Evolutionary conservation across 768 basidiomycete species (phyloP).

Genomic region (Leccinum incarnatum): DNA sequence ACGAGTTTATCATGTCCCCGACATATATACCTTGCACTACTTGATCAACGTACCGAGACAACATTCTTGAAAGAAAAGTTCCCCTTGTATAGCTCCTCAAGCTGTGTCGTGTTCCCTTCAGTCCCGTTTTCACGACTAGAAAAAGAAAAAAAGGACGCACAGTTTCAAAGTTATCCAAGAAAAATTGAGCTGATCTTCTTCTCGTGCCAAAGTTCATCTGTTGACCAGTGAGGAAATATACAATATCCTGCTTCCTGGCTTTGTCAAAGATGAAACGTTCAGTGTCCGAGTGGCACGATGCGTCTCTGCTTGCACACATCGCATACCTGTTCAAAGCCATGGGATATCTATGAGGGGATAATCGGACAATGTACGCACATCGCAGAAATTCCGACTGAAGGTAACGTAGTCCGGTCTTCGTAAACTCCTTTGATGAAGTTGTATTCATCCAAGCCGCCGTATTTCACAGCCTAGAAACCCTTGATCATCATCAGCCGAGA

Average conservation of each 20-base stretch:
- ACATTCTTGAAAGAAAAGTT: slow-evolving; percentile 58
- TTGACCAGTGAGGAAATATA: slow-evolving; percentile 62
- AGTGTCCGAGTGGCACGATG: slow-evolving; percentile 56
- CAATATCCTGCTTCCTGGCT: slow-evolving; percentile 58
- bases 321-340: slow-evolving; percentile 45
- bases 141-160: slow-evolving; percentile 37
- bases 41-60: slow-evolving; percentile 43
- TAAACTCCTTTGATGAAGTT: slow-evolving; percentile 67
- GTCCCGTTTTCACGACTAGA: not conserved
- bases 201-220: slow-evolving; percentile 54
- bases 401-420: slow-evolving; percentile 71
- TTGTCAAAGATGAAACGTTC: slow-evolving; percentile 56
- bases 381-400: slow-evolving; percentile 59
- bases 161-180: slow-evolving; percentile 64
- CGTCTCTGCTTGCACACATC: slow-evolving; percentile 58
- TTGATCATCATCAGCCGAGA: slow-evolving; percentile 3
- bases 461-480: slow-evolving; percentile 55
- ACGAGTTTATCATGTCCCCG: slow-evolving; percentile 8
- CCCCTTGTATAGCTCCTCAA: slow-evolving; percentile 68
- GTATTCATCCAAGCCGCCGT: slow-evolving; percentile 75
- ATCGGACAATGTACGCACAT: slow-evolving; percentile 44
- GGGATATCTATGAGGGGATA: not conserved
- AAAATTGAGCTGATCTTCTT: slow-evolving; percentile 54
- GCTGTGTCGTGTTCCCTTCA: slow-evolving; percentile 31
- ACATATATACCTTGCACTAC: not conserved